Base-by-base conservation (phyloP, 495 filamentous ascomycete species). In the Hypoxylon lienhwacheense region DNA sequence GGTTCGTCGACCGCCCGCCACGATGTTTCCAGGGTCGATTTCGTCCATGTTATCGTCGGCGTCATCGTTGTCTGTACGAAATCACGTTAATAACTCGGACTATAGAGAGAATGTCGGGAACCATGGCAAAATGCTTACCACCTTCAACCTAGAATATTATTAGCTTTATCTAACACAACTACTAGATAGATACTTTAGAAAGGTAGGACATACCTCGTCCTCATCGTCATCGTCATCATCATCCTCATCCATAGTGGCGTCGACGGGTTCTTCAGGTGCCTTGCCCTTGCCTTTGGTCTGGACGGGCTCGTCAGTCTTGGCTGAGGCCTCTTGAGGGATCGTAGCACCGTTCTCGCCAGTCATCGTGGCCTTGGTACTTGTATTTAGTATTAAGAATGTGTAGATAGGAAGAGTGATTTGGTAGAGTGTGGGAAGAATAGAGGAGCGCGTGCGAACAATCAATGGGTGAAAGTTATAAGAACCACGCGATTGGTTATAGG, bases 1-100 rank as follows among this genome's bases (percentile, higher is more conserved):
- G 29, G 93, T 98, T 69, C 93, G 91, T 32, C 86, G 81, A 65
- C 87, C 87, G 50, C 72, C 77, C 6, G 54, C 37, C 65, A 97
- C 83, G 73, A 97, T 96, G 78, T 97, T 97, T 59, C 81, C 79
- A 28, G 80, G 71, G 67, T 95, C 89, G 69, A 97, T 95, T 69
- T 90, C 91, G 68, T 91, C 88, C 75, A 96, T 83, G 71, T 88
- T 85, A 62, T 93, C 89, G 7, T 85, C 81, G 40, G 88, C 88
- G 8, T 88, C 87, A 2, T 86, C 86, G 32, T 83, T 82, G 7
- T 82, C 85, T 45, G 10, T 1, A 43, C 17, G 34, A 1, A 31
- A 21, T 39, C 19, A 29, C 36, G 47, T 39, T 46, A 60, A 20
- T 35, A 24, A 49, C 46, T 56, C 46, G 40, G 45, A 40, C 19